Evolutionary conservation across 768 basidiomycete species (phyloP).

Genomic region (Trametes cingulata): DNA sequence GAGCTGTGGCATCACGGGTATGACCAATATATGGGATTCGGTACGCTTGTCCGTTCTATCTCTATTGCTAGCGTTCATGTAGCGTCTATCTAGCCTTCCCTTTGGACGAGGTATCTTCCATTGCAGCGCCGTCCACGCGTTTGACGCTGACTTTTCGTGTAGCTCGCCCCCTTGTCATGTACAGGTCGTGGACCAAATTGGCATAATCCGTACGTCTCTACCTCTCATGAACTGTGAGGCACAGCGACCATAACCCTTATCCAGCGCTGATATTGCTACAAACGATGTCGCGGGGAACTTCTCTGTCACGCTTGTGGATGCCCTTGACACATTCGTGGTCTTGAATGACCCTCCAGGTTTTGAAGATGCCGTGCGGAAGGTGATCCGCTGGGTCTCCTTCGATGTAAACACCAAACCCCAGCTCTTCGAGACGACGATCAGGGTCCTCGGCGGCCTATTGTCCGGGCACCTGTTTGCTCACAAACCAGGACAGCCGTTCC

Average conservation of each 20-base stretch:
- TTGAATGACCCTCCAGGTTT: slow-evolving; percentile 78
- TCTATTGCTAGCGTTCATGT: too few species aligned
- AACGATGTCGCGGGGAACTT: slow-evolving; percentile 97
- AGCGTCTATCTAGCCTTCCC: slow-evolving; percentile 63
- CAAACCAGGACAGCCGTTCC: slow-evolving; percentile 62
- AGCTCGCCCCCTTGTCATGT: slow-evolving; percentile 91
- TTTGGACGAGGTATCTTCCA: slow-evolving; percentile 71
- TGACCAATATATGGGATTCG: slow-evolving; percentile 83
- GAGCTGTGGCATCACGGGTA: slow-evolving; percentile 92
- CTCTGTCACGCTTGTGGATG: slow-evolving; percentile 79
- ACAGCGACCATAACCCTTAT: too few species aligned
- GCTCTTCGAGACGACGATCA: slow-evolving; percentile 96
- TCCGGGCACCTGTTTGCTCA: slow-evolving; percentile 86
- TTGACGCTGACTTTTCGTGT: neutral
- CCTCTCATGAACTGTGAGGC: neutral
- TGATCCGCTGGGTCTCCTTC: slow-evolving; percentile 84
- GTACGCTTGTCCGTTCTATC: slow-evolving; percentile 40
- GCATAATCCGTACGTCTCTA: slow-evolving; percentile 66
- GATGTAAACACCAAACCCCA: slow-evolving; percentile 96
- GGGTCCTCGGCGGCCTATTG: slow-evolving; percentile 87
- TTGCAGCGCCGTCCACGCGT: neutral
- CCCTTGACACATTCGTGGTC: slow-evolving; percentile 89
- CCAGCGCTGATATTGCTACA: slow-evolving; percentile 66
- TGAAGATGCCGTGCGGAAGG: slow-evolving; percentile 78
- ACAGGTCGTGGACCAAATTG: slow-evolving; percentile 86